These are phyloP conservation scores for Ustilago loliicola DNA, from an alignment of 1,284 basidiomycete genomes.

Conservation along the genomic window DNA sequence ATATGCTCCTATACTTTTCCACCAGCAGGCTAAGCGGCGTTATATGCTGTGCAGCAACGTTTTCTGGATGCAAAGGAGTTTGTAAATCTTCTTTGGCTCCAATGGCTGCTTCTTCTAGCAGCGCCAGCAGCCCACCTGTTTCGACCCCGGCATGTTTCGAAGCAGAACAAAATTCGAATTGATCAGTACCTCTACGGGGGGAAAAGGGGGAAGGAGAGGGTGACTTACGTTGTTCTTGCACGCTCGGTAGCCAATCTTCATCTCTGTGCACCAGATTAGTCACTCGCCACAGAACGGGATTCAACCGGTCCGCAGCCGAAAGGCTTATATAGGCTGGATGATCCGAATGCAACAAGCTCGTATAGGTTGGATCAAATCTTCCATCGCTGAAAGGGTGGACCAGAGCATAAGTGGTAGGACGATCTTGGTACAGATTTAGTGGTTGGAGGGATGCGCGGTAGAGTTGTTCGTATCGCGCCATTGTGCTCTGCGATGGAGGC, in stretches of 20 bases:
- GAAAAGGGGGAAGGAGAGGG: not conserved
- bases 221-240: not conserved
- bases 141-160: not conserved
- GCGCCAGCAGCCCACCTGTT: not conserved
- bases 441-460: slow-evolving; percentile 5
- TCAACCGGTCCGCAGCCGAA: not conserved
- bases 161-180: not conserved
- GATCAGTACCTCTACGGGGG: no score
- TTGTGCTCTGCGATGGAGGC: not conserved
- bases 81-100: not conserved
- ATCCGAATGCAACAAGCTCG: not conserved
- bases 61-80: slow-evolving; percentile 23
- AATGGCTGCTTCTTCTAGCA: not conserved
- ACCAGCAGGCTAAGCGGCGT: not conserved
- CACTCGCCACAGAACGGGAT: not conserved
- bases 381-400: not conserved
- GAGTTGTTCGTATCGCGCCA: slow-evolving; percentile 11
- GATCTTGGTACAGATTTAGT: not conserved
- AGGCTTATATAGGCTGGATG: not conserved
- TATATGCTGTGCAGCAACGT: slow-evolving; percentile 10
- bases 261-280: not conserved
- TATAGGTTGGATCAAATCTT: not conserved
- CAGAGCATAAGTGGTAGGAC: not conserved
- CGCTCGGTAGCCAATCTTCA: not conserved
- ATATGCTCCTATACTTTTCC: not conserved